These are phyloP conservation scores for Ogataea ganodermae DNA, from an alignment of 805 yeast genomes.

Conservation along the genomic window DNA sequence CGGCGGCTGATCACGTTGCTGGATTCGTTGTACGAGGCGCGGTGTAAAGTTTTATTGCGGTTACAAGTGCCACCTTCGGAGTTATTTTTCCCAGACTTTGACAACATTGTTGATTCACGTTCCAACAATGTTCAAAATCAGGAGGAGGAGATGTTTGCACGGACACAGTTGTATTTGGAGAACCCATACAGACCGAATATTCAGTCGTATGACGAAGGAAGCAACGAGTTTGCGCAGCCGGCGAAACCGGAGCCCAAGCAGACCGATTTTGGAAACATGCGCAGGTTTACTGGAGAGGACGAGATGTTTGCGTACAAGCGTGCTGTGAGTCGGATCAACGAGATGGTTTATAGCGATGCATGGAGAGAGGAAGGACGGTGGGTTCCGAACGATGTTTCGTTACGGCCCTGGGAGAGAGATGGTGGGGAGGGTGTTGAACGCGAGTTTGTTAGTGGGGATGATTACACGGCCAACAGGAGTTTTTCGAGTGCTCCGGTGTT, in stretches of 20 bases:
- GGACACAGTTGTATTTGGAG: slow-evolving; percentile 57
- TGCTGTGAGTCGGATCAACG: slow-evolving; percentile 64
- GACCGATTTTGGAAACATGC: slow-evolving; percentile 47
- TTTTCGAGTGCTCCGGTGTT: slow-evolving; percentile 42
- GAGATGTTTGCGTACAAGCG: slow-evolving; percentile 72
- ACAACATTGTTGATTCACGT: slow-evolving; percentile 11
- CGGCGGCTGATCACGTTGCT: slow-evolving; percentile 63
- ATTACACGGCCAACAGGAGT: slow-evolving; percentile 11
- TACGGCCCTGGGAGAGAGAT: slow-evolving; percentile 63
- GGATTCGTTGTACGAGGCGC: slow-evolving; percentile 70
- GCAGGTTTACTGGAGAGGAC: slow-evolving; percentile 74
- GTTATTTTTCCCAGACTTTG: slow-evolving; percentile 63
- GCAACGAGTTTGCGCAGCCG: slow-evolving; percentile 34
- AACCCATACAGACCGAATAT: slow-evolving; percentile 73
- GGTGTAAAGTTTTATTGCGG: slow-evolving; percentile 58
- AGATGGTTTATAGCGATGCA: slow-evolving; percentile 33
- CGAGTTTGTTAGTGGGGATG: slow-evolving; percentile 1
- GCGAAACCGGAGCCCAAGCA: slow-evolving; percentile 12
- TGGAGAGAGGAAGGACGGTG: slow-evolving; percentile 57
- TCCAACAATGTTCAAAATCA: slow-evolving; percentile 43
- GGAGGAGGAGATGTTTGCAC: slow-evolving; percentile 70
- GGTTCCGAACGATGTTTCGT: slow-evolving; percentile 52
- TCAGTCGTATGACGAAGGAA: slow-evolving; percentile 58
- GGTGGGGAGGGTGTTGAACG: not conserved
- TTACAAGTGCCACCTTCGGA: slow-evolving; percentile 50